Evolutionary conservation across 495 filamentous ascomycete genomes (phyloP).

Genomic region (Bathelium albidoporum): DNA sequence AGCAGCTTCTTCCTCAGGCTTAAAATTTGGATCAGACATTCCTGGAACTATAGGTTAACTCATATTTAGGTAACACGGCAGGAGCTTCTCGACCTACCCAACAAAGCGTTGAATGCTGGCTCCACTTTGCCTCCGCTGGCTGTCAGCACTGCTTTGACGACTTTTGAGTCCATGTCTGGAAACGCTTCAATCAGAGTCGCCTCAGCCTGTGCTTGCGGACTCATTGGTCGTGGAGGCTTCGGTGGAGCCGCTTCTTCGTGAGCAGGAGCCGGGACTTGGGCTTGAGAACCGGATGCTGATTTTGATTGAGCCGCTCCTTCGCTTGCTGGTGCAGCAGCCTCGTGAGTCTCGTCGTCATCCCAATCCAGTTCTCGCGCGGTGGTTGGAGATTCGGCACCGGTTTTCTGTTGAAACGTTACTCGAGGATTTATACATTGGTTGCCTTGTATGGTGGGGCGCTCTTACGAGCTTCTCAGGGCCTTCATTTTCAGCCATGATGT

Average conservation of each 20-base stretch:
- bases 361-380: conserved; percentile 76
- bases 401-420: neutral
- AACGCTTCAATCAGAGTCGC: conserved; percentile 91
- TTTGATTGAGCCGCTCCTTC: conserved; percentile 34
- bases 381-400: conserved; percentile 62
- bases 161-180: conserved; percentile 65
- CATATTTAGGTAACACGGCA: neutral
- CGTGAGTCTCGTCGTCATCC: conserved; percentile 67
- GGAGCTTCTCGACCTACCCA: conserved; percentile 45
- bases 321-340: conserved; percentile 26
- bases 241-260: conserved; percentile 53
- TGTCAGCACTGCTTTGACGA: conserved; percentile 77
- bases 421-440: neutral
- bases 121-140: conserved; percentile 85
- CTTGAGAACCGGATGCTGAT: conserved; percentile 19
- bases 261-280: conserved; percentile 8
- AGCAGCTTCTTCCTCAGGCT: conserved; percentile 45
- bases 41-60: conserved; percentile 38
- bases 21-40: conserved; percentile 87
- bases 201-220: conserved; percentile 71
- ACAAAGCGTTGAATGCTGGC: conserved; percentile 88
- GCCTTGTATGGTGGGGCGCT: neutral
- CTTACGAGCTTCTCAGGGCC: conserved; percentile 4
- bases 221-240: conserved; percentile 81
- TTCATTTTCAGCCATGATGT: conserved; percentile 1